Percentiles rank a stretch among this genome's conserved stretches.
Evolutionary conservation across 176 grass and related monocot genomes (phyloP).

Genomic region (Lolium multiflorum): DNA sequence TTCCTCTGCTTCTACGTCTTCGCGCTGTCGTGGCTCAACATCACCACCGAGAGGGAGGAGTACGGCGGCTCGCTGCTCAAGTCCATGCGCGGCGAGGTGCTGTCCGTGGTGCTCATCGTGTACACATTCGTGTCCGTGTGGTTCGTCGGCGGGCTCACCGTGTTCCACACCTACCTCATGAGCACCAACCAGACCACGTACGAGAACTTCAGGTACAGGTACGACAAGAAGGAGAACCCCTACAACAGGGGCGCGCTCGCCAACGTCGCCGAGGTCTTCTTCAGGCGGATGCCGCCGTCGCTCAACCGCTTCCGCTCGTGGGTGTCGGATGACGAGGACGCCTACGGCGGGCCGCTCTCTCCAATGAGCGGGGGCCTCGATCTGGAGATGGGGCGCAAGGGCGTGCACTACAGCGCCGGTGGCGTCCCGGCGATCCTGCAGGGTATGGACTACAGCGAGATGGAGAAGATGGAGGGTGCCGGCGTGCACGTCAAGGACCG

Average conservation of each 20-base stretch:
- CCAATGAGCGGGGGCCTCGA: slow-evolving; percentile 43
- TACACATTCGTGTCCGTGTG: slow-evolving; percentile 86
- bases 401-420: slow-evolving; percentile 31
- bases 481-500: slow-evolving; percentile 61
- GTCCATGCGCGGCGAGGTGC: slow-evolving; percentile 68
- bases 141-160: slow-evolving; percentile 94
- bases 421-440: slow-evolving; percentile 59
- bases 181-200: slow-evolving; percentile 98
- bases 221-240: slow-evolving; percentile 96
- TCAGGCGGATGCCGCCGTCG: slow-evolving; percentile 65
- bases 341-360: slow-evolving; percentile 19
- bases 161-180: slow-evolving; percentile 86
- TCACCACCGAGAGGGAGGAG: slow-evolving; percentile 50
- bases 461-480: slow-evolving; percentile 43
- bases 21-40: slow-evolving; percentile 77
- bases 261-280: slow-evolving; percentile 80
- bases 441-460: slow-evolving; percentile 55
- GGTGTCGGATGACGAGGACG: slow-evolving; percentile 40
- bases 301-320: slow-evolving; percentile 75
- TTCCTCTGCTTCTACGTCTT: slow-evolving; percentile 86
- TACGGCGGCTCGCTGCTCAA: slow-evolving; percentile 60
- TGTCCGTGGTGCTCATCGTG: slow-evolving; percentile 74
- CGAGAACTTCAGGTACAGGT: slow-evolving; percentile 94
- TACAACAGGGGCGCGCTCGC: slow-evolving; percentile 62
- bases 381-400: slow-evolving; percentile 60